Percentiles rank a stretch among this genome's conserved stretches.
These are phyloP conservation scores for Aspergillus sp. DNA, from an alignment of 2,329 filamentous ascomycete species.

Conservation along the genomic window DNA sequence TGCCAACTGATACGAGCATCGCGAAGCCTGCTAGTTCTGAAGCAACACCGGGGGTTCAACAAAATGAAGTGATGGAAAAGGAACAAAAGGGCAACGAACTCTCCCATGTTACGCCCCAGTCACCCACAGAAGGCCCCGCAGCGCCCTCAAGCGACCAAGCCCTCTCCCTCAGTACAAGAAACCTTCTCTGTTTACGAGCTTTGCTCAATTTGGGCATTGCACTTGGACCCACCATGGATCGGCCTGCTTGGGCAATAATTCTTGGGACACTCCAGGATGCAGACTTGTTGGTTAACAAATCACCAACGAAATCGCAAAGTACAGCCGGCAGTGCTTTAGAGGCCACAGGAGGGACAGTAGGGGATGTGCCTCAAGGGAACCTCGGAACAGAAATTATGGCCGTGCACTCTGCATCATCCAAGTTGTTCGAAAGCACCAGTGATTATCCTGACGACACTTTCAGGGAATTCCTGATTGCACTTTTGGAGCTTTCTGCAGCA, in stretches of 20 bases:
- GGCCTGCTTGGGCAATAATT: constrained; percentile 80
- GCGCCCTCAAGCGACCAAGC: constrained; percentile 41
- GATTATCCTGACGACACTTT: constrained; percentile 88
- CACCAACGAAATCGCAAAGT: constrained; percentile 31
- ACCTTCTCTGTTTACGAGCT: constrained; percentile 84
- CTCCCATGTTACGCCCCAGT: constrained; percentile 23
- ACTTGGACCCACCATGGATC: constrained; percentile 79
- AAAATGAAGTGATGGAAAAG: constrained; percentile 28
- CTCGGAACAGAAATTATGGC: constrained; percentile 80
- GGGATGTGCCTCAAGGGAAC: constrained; percentile 58
- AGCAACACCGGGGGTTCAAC: constrained; percentile 21
- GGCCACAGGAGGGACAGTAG: constrained; percentile 18
- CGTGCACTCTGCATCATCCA: constrained; percentile 81
- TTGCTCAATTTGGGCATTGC: constrained; percentile 95
- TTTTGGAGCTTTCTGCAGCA: constrained; percentile 66
- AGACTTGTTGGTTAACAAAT: constrained; percentile 71
- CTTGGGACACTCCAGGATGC: constrained; percentile 91
- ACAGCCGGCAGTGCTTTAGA: constrained; percentile 29
- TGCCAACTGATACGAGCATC: constrained; percentile 67
- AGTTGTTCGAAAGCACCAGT: constrained; percentile 86
- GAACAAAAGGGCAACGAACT: constrained; percentile 28
- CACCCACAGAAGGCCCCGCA: constrained; percentile 26
- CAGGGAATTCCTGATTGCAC: constrained; percentile 69
- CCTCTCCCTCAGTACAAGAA: constrained; percentile 75
- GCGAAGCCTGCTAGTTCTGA: constrained; percentile 21